Evolutionary conservation across 148 eudicot species (phyloP), one percentile per base, ranked within the genome.

Genomic region (Tetragonia tetragonoides): DNA sequence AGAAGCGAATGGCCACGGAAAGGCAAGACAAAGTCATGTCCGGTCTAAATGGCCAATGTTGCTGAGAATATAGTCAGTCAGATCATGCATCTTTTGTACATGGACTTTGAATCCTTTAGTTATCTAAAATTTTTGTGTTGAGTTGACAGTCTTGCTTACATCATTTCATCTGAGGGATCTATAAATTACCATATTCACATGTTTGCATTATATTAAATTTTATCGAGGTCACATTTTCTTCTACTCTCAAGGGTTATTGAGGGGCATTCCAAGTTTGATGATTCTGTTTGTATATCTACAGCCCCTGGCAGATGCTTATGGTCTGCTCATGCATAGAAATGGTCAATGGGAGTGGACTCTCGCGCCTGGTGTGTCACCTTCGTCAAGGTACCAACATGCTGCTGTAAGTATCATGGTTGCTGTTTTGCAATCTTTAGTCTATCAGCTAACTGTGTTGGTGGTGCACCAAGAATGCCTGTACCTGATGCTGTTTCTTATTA

Each of bases 281-380:
- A 72, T 78, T 81, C 61, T 63, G 39, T 79, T 72, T 81, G 46
- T 83, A 68, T 80, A 65, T 84, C 54, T 85, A 44, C 91, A 95
- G 99, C 97, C 99, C 49, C 73, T 95, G 77, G 91, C 92, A 21
- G 99, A 95, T 91, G 99, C 99, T 70, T 95, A 93, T 78, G 99
- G 99, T 66, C 85, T 95, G 78, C 94, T 95, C 72, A 93, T 95
- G 99, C 99, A 95, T 86, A 87, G 91, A 76, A 95, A 88, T 80
- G 97, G 97, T 75, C 97, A 88, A 82, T 95, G 99, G 99, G 99
- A 95, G 84, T 95, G 99, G 99, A 95, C 99, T 80, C 97, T 91
- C 82, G 99, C 99, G 69, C 99, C 99, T 24, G 99, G 99, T 41
- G 97, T 90, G 63, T 90, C 94, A 77, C 99, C 99, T 81, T 95